A percentile compares a stretch with the other conserved stretches of the same genome.
Evolutionary conservation across 805 yeast species (phyloP).

Genomic region (Jamesozyma rosinii): DNA sequence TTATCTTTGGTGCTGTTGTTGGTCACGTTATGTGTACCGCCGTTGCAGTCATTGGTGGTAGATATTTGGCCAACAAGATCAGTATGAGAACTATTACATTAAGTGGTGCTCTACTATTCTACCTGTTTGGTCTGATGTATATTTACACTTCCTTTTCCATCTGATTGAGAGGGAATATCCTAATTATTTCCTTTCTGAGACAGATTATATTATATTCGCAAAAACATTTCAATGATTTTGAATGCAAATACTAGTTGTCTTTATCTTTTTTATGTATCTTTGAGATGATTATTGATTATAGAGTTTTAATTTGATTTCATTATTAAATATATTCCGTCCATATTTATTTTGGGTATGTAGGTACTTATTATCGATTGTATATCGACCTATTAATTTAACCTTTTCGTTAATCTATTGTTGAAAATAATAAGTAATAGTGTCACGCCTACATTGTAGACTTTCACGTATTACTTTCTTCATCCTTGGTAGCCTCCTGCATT

Average conservation of each 20-base stretch:
- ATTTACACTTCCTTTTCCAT: constrained; percentile 50
- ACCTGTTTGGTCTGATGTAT: constrained; percentile 72
- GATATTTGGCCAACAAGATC: constrained; percentile 76
- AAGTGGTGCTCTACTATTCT: constrained; percentile 83
- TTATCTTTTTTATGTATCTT: neutral
- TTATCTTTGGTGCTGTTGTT: constrained; percentile 76
- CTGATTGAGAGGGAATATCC: neutral
- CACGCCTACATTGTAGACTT: too few relatives aligned
- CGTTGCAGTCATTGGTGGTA: constrained; percentile 91
- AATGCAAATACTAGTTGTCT: neutral
- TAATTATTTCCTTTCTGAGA: neutral
- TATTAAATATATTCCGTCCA: too few relatives aligned
- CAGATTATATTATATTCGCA: neutral
- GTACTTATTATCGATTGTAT: too few relatives aligned
- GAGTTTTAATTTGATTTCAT: too few relatives aligned
- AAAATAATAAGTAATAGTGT: too few relatives aligned
- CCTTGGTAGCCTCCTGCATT: constrained; percentile 14
- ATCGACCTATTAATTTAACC: too few relatives aligned
- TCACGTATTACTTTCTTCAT: too few relatives aligned
- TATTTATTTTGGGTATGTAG: too few relatives aligned
- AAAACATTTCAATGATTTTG: neutral
- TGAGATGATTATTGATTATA: too few relatives aligned
- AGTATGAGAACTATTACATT: constrained; percentile 87
- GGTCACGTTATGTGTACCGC: constrained; percentile 87
- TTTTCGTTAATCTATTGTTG: too few relatives aligned